Conservation (phyloP, 495 filamentous ascomycete genomes). For the Lophiotrema nucula region DNA sequence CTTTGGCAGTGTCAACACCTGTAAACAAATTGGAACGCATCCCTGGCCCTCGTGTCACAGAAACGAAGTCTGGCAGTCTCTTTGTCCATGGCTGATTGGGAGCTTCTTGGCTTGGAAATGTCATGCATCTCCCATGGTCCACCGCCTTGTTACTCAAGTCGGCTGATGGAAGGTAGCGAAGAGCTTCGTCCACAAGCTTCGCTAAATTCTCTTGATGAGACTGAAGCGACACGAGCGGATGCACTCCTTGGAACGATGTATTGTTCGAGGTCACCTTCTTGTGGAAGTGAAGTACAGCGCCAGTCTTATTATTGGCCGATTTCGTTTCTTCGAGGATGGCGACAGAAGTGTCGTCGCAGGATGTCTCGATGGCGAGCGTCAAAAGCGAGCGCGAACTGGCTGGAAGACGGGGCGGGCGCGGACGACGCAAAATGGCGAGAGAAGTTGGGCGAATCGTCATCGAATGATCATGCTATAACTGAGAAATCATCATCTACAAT, state of each 20-base stretch:
- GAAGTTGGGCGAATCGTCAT: background rate
- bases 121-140: background rate
- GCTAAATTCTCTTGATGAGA: constrained; percentile 71
- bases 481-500: background rate
- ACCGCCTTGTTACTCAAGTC: background rate
- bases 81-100: background rate
- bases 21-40: constrained; percentile 73
- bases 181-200: constrained; percentile 61
- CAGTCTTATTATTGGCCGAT: background rate
- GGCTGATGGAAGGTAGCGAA: constrained; percentile 52
- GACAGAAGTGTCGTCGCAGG: constrained; percentile 96
- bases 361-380: constrained; percentile 89
- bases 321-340: constrained; percentile 66
- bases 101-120: background rate
- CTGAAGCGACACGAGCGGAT: constrained; percentile 69
- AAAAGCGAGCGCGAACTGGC: constrained; percentile 47
- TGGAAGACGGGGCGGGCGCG: background rate
- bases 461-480: no score
- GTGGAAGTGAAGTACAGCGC: constrained; percentile 66
- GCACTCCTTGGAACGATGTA: constrained; percentile 66
- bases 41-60: constrained; percentile 85
- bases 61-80: constrained; percentile 73
- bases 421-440: background rate
- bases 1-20: constrained; percentile 84
- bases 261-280: constrained; percentile 80